Percentiles rank a stretch among this genome's conserved stretches.
Evolutionary conservation across 495 filamentous ascomycete genomes (phyloP).

Genomic region (Elaphomyces granulatus): DNA sequence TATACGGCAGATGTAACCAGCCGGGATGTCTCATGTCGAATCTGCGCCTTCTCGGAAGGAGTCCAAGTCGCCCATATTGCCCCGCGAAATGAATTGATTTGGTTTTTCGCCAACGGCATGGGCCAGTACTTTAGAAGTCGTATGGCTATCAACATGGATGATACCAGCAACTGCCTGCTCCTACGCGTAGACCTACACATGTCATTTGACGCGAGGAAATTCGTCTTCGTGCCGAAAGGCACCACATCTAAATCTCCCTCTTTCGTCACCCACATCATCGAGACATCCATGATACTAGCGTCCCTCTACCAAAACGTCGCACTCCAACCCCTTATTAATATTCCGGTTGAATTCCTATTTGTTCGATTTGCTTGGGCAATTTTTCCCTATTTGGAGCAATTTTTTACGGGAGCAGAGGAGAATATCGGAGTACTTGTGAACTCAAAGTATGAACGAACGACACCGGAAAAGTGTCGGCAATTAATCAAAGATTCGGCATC

Average conservation of each 20-base stretch:
- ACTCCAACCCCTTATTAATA: conserved; percentile 1
- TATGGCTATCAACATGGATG: neutral
- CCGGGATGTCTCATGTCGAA: conserved; percentile 5
- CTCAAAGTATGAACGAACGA: no score
- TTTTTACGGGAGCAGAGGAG: no score
- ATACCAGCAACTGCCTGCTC: conserved; percentile 5
- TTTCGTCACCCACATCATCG: conserved; percentile 2
- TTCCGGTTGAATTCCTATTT: conserved; percentile 4
- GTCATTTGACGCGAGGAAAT: conserved; percentile 7
- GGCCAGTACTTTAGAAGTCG: conserved; percentile 3
- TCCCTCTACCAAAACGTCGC: conserved; percentile 7
- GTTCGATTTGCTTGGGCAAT: conserved; percentile 7
- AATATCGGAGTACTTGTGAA: no score
- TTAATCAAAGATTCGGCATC: no score
- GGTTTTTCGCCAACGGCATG: conserved; percentile 5
- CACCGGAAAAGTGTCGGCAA: no score
- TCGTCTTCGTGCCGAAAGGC: conserved; percentile 9
- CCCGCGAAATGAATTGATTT: conserved; percentile 5
- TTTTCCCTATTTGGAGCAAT: no score
- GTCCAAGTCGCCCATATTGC: conserved; percentile 5
- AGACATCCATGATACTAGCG: conserved; percentile 1
- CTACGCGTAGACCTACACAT: conserved; percentile 8
- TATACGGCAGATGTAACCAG: no score
- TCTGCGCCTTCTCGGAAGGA: conserved; percentile 4
- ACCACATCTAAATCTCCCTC: neutral